Conservation (phyloP, 495 filamentous ascomycete species). For the Podospora appendiculata region DNA sequence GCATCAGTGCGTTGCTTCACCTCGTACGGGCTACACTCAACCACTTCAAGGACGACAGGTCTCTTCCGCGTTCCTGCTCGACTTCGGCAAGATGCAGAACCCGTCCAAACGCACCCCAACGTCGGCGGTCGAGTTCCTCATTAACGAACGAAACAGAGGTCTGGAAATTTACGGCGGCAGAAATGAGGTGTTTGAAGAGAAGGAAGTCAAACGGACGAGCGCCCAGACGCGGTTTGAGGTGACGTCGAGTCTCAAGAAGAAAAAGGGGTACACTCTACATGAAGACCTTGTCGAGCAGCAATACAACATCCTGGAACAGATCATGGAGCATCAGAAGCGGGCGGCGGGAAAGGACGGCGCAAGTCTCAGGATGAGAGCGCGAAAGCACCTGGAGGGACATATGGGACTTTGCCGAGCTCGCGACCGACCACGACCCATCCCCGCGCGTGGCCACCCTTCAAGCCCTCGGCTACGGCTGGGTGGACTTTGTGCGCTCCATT, state of each 20-base stretch:
- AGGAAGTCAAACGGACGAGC: not conserved
- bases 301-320: slow-evolving; percentile 19
- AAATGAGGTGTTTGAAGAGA: not conserved
- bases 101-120: not conserved
- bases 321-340: slow-evolving; percentile 20
- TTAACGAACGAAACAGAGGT: slow-evolving; percentile 11
- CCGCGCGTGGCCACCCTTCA: not conserved
- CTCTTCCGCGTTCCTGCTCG: not conserved
- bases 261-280: slow-evolving; percentile 2
- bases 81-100: slow-evolving; percentile 1
- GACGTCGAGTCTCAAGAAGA: not conserved
- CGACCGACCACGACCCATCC: not conserved
- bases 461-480: slow-evolving; percentile 15
- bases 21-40: slow-evolving; percentile 17
- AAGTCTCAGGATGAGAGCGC: not conserved
- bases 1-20: slow-evolving; percentile 24
- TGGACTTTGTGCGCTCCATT: slow-evolving; percentile 20
- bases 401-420: slow-evolving; percentile 1
- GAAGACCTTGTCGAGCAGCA: slow-evolving; percentile 14
- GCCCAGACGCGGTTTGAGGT: not conserved
- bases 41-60: slow-evolving; percentile 6
- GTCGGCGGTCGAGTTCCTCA: slow-evolving; percentile 11
- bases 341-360: not conserved
- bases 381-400: not conserved
- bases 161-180: slow-evolving; percentile 9